Conservation (phyloP, 768 basidiomycete genomes). For the Phylloporus sp. region DNA sequence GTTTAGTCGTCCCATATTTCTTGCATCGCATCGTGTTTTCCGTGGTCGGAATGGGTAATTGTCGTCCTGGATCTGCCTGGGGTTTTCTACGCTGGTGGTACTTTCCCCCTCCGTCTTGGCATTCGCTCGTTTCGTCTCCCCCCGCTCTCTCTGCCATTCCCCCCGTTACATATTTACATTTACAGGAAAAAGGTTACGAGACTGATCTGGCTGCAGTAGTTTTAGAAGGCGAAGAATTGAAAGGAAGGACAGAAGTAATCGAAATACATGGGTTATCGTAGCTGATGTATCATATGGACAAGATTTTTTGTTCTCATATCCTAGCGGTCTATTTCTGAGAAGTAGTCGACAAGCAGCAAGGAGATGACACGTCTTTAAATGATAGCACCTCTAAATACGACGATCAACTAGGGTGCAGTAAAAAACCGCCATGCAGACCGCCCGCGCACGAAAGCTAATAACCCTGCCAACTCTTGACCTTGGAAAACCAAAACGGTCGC, state of each 20-base stretch:
- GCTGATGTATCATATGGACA: constrained; percentile 30
- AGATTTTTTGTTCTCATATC: constrained; percentile 1
- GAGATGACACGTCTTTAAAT: too few species aligned
- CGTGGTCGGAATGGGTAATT: constrained; percentile 18
- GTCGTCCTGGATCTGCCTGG: constrained; percentile 17
- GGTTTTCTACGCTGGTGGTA: constrained; percentile 15
- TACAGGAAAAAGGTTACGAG: constrained; percentile 18
- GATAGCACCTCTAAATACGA: too few species aligned
- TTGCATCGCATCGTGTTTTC: constrained; percentile 22
- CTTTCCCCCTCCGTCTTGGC: constrained; percentile 1
- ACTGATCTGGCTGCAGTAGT: constrained; percentile 26
- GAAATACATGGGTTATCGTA: constrained; percentile 24
- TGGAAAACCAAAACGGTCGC: constrained; percentile 92
- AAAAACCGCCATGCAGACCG: neutral
- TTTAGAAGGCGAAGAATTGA: constrained; percentile 22
- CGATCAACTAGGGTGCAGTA: too few species aligned
- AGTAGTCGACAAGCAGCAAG: neutral
- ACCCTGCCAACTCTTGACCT: constrained; percentile 63
- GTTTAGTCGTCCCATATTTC: constrained; percentile 24
- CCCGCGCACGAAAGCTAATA: constrained; percentile 8
- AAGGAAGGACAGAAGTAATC: constrained; percentile 32
- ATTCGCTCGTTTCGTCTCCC: constrained; percentile 11
- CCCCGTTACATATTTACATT: constrained; percentile 20
- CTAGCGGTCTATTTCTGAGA: too few species aligned
- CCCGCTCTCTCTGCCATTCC: neutral